Conservation (phyloP, 345 rosid species). For the Eucalyptus erythrocorys region DNA sequence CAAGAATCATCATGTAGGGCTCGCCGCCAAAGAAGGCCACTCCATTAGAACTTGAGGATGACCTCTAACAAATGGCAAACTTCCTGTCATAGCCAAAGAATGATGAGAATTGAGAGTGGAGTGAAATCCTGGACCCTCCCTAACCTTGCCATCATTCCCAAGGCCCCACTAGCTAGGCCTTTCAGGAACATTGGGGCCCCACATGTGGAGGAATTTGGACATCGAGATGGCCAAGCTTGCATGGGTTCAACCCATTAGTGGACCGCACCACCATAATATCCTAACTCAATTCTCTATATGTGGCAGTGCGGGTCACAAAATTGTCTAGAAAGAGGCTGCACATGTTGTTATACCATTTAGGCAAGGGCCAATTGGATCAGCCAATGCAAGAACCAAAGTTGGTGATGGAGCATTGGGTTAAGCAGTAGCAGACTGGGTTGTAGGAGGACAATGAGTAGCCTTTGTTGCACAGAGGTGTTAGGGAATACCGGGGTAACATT, state of each 20-base stretch:
- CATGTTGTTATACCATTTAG: background rate
- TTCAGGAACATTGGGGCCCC: background rate
- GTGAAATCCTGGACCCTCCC: background rate
- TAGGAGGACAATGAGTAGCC: background rate
- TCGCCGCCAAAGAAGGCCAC: slow-evolving; percentile 16
- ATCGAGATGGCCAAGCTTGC: background rate
- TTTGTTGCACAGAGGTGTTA: too few species aligned
- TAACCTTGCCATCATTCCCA: background rate
- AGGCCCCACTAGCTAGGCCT: background rate
- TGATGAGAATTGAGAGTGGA: background rate
- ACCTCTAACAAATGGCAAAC: slow-evolving; percentile 18
- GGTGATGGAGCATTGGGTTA: background rate
- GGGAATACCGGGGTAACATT: too few species aligned
- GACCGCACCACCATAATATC: background rate
- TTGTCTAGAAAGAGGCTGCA: background rate
- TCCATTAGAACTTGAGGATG: slow-evolving; percentile 3
- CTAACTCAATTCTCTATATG: background rate
- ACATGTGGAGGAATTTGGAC: background rate
- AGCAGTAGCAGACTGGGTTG: background rate
- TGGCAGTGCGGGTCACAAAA: background rate
- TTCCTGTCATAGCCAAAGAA: slow-evolving; percentile 1
- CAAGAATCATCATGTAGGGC: slow-evolving; percentile 11
- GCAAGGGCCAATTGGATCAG: background rate
- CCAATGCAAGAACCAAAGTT: background rate
- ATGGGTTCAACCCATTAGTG: background rate